Base-by-base conservation (phyloP, 164 flowering plant genomes). In the Euptelea pleiosperma region DNA sequence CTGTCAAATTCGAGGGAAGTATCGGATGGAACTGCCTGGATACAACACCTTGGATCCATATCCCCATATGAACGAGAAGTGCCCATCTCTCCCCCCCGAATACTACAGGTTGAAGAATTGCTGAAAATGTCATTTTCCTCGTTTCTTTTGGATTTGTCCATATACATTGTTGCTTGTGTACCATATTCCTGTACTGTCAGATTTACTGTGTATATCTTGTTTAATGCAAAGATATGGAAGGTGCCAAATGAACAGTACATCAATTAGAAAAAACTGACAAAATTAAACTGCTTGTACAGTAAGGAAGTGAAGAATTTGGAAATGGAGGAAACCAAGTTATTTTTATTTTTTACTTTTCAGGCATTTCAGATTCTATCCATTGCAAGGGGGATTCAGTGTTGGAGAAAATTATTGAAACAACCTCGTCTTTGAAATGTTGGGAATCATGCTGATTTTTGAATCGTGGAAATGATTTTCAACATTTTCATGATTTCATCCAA, bases 1-100 rank as follows among this genome's bases (percentile, higher is more conserved):
- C 63, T 94, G 99, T 73, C 97, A 94, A 77, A 91, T 94, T 22
- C 57, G 40, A 53, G 99, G 99, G 28, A 81, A 83, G 63, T 94
- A 91, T 63, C 64, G 89, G 57, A 94, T 94, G 99, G 93, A 91
- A 60, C 70, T 94, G 30, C 97, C 97, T 11, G 93, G 74, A 49
- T 94, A 85, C 74, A 91, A 91, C 63, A 76, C 87, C 37, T 68
- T 93, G 74, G 76, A 79, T 35, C 96, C 87, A 31, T 93, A 93
- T 61, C 72, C 96, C 3, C 92, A 82, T 62, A 93, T 93, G 99
- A 88, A 88, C 46, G 99, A 93, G 67, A 77, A 63, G 62, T 93
- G 99, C 68, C 93, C 97, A 19, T 83, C 96, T 36, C 68, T 86
- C 57, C 96, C 99, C 3, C 95, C 96, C 8, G 68, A 85, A 7